phyloP scores from a whole-genome alignment of 2,329 filamentous ascomycete genomes.

The Shiraia bambusicola region DNA sequence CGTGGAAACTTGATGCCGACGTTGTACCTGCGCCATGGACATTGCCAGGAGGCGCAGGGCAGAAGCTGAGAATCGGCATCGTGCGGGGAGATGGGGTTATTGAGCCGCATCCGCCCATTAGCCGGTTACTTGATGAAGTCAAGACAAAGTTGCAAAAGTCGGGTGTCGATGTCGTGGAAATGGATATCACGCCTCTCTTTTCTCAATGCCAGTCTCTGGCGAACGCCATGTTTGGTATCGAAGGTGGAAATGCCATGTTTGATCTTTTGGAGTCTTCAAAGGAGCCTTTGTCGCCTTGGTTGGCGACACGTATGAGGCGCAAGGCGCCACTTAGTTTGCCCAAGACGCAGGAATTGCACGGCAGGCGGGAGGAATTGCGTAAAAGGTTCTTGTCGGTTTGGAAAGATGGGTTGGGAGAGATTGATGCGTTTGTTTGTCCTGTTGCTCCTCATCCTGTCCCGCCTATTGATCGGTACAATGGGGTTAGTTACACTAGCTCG shows the following conservation, averaged over 20 bases:
- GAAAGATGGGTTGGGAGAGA: constrained; percentile 46
- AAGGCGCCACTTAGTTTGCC: constrained; percentile 51
- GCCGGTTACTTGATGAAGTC: constrained; percentile 50
- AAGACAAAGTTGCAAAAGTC: constrained; percentile 32
- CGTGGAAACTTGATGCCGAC: constrained; percentile 54
- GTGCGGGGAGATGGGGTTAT: constrained; percentile 54
- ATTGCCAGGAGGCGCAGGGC: constrained; percentile 18
- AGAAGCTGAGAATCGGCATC: constrained; percentile 50
- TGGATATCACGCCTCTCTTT: constrained; percentile 56
- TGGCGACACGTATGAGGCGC: constrained; percentile 54
- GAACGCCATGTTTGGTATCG: constrained; percentile 60
- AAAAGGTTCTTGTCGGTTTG: constrained; percentile 61
- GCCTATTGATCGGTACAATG: constrained; percentile 63
- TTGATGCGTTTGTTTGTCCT: constrained; percentile 66
- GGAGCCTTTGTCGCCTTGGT: constrained; percentile 63
- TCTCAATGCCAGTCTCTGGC: constrained; percentile 58
- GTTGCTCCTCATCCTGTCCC: constrained; percentile 65
- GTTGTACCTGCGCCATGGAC: constrained; percentile 46
- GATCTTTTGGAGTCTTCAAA: constrained; percentile 57
- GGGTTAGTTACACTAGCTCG: constrained; percentile 61
- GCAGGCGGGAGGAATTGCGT: constrained; percentile 54
- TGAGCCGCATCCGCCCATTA: constrained; percentile 55
- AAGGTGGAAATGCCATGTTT: constrained; percentile 59
- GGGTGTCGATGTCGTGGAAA: constrained; percentile 60
- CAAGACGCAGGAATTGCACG: constrained; percentile 56